Percentiles rank a stretch among this genome's conserved stretches.
Evolutionary conservation across 345 rosid species (phyloP).

Genomic region (Gossypium turneri): DNA sequence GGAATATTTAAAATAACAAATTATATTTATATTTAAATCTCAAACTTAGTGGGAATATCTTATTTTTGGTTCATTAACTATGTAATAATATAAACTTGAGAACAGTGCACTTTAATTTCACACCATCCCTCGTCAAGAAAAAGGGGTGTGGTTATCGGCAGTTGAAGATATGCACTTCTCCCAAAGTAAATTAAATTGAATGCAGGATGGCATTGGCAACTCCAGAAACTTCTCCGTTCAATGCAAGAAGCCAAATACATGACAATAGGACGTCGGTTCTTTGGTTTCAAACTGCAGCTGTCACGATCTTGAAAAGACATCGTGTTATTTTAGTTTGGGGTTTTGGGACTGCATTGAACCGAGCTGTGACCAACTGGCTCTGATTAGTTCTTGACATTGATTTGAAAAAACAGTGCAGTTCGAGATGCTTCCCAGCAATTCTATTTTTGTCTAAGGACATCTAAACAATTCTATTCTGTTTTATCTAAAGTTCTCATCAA

Average conservation of each 20-base stretch:
- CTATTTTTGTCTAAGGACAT: too few species aligned
- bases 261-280: too few species aligned
- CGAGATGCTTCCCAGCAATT: too few species aligned
- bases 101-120: neutral
- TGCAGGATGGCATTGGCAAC: neutral
- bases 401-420: neutral
- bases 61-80: too few species aligned
- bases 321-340: neutral
- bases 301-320: neutral
- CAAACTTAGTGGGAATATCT: too few species aligned
- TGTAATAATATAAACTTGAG: too few species aligned
- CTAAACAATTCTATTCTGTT: too few species aligned
- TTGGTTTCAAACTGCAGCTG: neutral
- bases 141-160: slow-evolving; percentile 10
- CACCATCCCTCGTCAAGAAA: neutral
- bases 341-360: neutral
- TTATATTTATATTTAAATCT: too few species aligned
- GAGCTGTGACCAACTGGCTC: neutral
- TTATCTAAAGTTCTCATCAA: too few species aligned
- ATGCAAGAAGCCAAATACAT: too few species aligned
- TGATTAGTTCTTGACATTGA: neutral
- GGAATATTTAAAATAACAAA: too few species aligned
- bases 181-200: slow-evolving; percentile 7
- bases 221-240: neutral
- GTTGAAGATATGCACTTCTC: neutral